Base-by-base conservation (phyloP, 2,329 filamentous ascomycete genomes). In the Aureobasidium vineae region DNA sequence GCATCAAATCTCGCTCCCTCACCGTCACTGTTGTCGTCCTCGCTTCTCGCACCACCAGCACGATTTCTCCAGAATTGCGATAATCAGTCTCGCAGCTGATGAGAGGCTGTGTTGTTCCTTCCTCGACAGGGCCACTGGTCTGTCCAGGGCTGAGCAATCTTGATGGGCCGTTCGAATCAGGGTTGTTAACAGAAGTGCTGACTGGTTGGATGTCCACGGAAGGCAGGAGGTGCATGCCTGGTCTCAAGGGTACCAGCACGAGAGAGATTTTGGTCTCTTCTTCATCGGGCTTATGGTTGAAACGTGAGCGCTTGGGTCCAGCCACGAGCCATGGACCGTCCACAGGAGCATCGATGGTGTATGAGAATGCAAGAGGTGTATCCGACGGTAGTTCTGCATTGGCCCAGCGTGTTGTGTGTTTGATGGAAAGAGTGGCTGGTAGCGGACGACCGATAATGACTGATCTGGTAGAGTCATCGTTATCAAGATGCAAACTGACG, bases 311-410 rank as follows among this genome's bases (percentile, higher is more conserved):
- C 57, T 90, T 85, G 50, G 89, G 86, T 0, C 93, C 94, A 26
- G 92, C 93, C 3, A 98, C 80, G 1, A 97, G 85, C 94, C 94
- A 98, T 0, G 86, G 83, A 45, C 94, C 92, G 1, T 38, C 85
- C 79, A 19, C 88, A 86, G 0, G 89, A 88, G 16, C 87, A 86
- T 26, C 98, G 82, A 71, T 97, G 93, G 76, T 95, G 96, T 70
- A 88, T 87, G 73, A 96, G 96, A 74, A 74, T 47, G 71, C 68
- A 26, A 70, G 68, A 66, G 70, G 36, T 41, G 74, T 69, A 15
- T 52, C 33, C n/a, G 33, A 19, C 54, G 70, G 71, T 60, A 69
- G 41, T 7, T 73, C 66, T 4, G 70, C 71, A 21, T 26, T 16
- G 13, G 61, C 41, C 86, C 86, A 88, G 52, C 78, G 78, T 36